These are phyloP conservation scores for Pleurotus tuber-regium DNA, from an alignment of 768 basidiomycete genomes.

Conservation along the genomic window DNA sequence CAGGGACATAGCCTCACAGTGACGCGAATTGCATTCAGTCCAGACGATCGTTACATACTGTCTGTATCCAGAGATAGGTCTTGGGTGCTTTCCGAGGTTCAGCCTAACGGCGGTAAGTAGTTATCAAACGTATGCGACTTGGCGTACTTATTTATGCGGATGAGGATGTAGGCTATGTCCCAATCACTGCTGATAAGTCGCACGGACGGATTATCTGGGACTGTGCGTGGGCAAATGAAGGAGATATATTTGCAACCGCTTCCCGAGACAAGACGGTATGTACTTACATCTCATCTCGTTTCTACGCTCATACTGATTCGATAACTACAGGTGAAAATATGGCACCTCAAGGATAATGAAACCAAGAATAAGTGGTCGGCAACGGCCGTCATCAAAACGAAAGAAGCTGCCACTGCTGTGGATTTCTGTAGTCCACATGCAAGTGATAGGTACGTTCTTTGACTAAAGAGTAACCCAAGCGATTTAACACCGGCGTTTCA, in stretches of 20 bases:
- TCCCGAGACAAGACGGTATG: slow-evolving; percentile 92
- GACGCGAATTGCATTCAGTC: slow-evolving; percentile 87
- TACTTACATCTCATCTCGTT: not conserved
- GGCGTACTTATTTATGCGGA: not conserved
- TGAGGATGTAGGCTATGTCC: slow-evolving; percentile 49
- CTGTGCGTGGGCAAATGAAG: slow-evolving; percentile 79
- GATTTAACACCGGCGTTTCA: slow-evolving; percentile 16
- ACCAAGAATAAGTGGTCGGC: slow-evolving; percentile 50
- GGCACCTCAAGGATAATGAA: slow-evolving; percentile 42
- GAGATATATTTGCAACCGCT: slow-evolving; percentile 84
- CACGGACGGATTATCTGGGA: slow-evolving; percentile 97
- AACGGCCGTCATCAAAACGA: slow-evolving; percentile 60
- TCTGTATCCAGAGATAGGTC: slow-evolving; percentile 90
- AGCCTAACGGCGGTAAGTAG: slow-evolving; percentile 39
- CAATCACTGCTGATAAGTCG: slow-evolving; percentile 71
- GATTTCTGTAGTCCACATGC: slow-evolving; percentile 44
- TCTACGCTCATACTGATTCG: not conserved
- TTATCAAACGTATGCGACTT: not conserved
- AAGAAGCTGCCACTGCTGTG: slow-evolving; percentile 83
- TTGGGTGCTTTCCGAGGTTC: slow-evolving; percentile 76
- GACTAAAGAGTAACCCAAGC: not conserved
- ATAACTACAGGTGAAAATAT: slow-evolving; percentile 77
- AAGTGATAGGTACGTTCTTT: slow-evolving; percentile 37
- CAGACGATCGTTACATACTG: slow-evolving; percentile 73
- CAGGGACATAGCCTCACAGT: slow-evolving; percentile 87